These are phyloP conservation scores for Kalanchoe fedtschenkoi DNA, from an alignment of 164 flowering plant species.

Conservation along the genomic window DNA sequence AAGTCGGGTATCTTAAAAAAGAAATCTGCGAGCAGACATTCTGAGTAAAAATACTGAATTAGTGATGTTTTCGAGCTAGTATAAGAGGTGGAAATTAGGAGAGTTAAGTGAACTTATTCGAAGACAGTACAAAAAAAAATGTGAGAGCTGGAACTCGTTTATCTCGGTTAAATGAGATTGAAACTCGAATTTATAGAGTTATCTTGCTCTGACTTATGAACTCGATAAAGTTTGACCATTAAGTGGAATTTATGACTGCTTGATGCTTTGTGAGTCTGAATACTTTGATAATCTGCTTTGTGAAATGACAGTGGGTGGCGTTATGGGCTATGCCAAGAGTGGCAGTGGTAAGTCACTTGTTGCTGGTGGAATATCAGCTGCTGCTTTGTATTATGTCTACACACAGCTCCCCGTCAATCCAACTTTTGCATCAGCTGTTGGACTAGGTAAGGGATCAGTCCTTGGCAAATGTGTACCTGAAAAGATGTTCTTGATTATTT, in stretches of 20 bases:
- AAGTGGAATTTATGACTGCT: not conserved
- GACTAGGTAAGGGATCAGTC: slow-evolving; percentile 7
- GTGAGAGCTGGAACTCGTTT: too few species aligned
- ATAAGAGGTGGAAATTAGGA: too few species aligned
- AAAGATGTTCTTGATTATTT: not conserved
- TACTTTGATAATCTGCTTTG: not conserved
- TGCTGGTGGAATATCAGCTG: slow-evolving; percentile 6
- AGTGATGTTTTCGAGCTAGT: too few species aligned
- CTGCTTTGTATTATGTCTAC: slow-evolving; percentile 7
- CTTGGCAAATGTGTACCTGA: not conserved
- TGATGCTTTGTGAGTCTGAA: not conserved
- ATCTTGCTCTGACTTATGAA: too few species aligned
- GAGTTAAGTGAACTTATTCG: too few species aligned
- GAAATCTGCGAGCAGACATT: too few species aligned
- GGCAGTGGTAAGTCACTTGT: slow-evolving; percentile 5
- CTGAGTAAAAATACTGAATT: too few species aligned
- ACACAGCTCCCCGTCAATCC: not conserved
- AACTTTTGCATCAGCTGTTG: not conserved
- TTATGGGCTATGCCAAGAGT: slow-evolving; percentile 5
- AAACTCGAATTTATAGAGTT: too few species aligned
- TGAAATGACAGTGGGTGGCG: slow-evolving; percentile 2
- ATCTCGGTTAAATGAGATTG: too few species aligned
- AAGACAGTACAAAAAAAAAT: too few species aligned
- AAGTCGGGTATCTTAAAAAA: too few species aligned
- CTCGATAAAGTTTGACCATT: too few species aligned